Evolutionary conservation across 495 filamentous ascomycete genomes (phyloP), one percentile per base, ranked within the genome.

Genomic region (Penicillium coprophilum): DNA sequence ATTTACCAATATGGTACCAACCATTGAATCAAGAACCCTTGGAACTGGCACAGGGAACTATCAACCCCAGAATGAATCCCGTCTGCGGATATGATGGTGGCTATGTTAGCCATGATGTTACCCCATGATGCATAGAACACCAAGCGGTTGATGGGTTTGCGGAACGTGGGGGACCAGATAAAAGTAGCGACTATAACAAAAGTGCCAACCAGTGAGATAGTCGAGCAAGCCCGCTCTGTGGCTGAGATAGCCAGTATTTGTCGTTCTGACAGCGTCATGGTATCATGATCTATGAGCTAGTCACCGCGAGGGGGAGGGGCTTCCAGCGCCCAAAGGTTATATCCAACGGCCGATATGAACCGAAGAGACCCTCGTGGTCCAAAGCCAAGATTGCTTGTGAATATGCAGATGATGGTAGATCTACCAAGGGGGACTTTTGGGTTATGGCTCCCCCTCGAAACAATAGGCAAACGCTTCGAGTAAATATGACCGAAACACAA

Each of bases 111-210:
- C 70, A 91, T 76, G 34, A 93, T 77, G 62, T 96, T 96, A 32
- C 90, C 91, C 64, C 91, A 89, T 5, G 86, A 87, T 3, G 91
- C 91, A 65, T 86, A 92, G 69, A 96, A 95, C 10, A 93, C 83
- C 4, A 96, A 76, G 4, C 91, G 82, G 63, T 95, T 95, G 73
- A 96, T 92, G n/a, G 91, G 90, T 71, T 92, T 92, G 56, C 87
- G 73, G 39, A 77, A 77, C 1, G 67, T 61, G 3, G 55, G 53
- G 4, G 72, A 76, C 15, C 74, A 57, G 15, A 83, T 66, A 59
- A 91, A 95, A 32, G 91, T 92, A 48, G 78, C 54, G 31, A 94
- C 81, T 49, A 95, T 87, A 67, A 94, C 86, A 43, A 84, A 58
- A 27, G 86, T 87, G 45, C 89, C 90, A 4, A 87, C 13, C 4